Base-by-base conservation (phyloP, 2,329 filamentous ascomycete species). In the Polytolypa hystricis region DNA sequence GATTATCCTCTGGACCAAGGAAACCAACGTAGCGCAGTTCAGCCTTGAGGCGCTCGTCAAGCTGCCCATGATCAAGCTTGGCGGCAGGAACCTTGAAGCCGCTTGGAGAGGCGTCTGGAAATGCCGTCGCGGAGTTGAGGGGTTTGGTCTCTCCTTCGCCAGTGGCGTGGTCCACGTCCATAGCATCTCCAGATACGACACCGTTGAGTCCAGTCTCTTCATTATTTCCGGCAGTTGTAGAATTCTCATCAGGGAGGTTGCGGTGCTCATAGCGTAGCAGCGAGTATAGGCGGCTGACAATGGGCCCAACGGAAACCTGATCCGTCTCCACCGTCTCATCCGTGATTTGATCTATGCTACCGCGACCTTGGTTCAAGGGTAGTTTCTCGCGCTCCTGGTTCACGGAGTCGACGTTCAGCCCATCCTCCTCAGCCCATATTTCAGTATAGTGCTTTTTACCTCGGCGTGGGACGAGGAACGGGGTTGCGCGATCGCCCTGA, bases 371-470 rank as follows among this genome's bases (percentile, higher is more conserved):
- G 53, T 95, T 94, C 1, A 81, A 70, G 1, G 84, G 73, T 5
- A 84, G 69, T 46, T 76, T 79, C 38, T 85, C 79, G 27, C 71
- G 67, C 16, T 69, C 67, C 42, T 73, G 67, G 23, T 73, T 69
- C 4, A 73, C 70, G 4, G 73, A 70, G 53, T 93, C 84, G 5
- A 87, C 65, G 25, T 79, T 71, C 67, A 85, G 81, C 7, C 84
- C 85, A 52, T 98, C 91, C 56, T 98, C 91, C 47, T 94, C 86
- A 0, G 85, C 81, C 91, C 91, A 98, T 7, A 89, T 70, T 42
- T 96, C 87, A 16, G 74, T 78, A 61, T 96, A 98, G 52, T 85
- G 81, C 49, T 79, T 79, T 56, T 84, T 82, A 30, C 86, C 87
- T 15, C 86, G 78, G 45, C 80, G 79, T 5, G 89, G 86, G 59